Evolutionary conservation across 345 rosid species (phyloP), one percentile per base, ranked within the genome.

Genomic region (Melastoma malabathricum): DNA sequence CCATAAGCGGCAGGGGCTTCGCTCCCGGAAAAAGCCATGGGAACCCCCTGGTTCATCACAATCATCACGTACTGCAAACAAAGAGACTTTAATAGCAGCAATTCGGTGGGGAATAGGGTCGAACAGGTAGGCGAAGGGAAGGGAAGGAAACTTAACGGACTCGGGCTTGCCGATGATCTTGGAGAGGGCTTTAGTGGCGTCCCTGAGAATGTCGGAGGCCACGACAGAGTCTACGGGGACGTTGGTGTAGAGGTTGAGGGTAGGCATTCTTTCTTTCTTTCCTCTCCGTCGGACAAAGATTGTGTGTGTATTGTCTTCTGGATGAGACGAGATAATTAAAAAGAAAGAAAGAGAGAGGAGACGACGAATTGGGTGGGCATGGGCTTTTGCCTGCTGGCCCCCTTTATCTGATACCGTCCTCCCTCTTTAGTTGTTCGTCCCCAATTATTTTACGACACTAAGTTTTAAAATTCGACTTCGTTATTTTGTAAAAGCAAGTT

Each of bases 111-210:
- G 19, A 20, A 70, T 70, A 67, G 63, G 57, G 55, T 67, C 78
- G 57, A 77, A 73, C 78, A 70, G 46, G 13, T 16, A 38, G 10
- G 44, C n/a, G 20, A 5, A 50, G n/a, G 9, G 12, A 9, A 43
- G 25, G 9, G 3, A 23, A 8, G 18, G 51, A 18, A 10, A 51
- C 54, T 47, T 50, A 72, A 84, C 98, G 23, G 95, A 87, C 80
- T 92, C 94, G 31, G 97, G 90, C 68, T 92, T 88, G 73, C 95
- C 97, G 50, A 92, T 75, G 71, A 81, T 84, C 71, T 84, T 87
- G 48, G 95, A 67, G 49, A 92, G 83, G 48, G 76, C 83, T 50
- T 84, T 81, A 52, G 99, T 87, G 56, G 94, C 90, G 64, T 84
- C 99, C 65, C 66, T 81, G 69, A 92, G 97, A 55, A 88, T 83